A percentile compares a stretch with the other conserved stretches of the same genome.
phyloP scores from a whole-genome alignment of 768 basidiomycete genomes.

The Cantharellus cinnabarinus region DNA sequence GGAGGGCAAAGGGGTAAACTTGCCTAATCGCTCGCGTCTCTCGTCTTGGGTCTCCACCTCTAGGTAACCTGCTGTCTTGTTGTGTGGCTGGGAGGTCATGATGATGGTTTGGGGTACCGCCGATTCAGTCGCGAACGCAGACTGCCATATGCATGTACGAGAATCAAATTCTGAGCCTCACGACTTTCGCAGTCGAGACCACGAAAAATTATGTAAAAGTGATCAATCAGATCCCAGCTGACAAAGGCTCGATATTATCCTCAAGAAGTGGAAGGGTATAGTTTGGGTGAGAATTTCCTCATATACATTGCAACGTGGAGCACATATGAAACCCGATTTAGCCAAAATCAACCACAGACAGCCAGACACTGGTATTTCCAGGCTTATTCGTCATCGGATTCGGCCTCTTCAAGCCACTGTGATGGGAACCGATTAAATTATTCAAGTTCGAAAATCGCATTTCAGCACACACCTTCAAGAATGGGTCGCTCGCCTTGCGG shows the following conservation, averaged over 20 bases:
- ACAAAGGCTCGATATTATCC: background rate
- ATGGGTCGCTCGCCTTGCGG: slow-evolving; percentile 84
- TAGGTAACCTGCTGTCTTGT: background rate
- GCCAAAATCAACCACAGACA: background rate
- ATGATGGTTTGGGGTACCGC: background rate
- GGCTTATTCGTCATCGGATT: slow-evolving; percentile 43
- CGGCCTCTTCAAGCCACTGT: slow-evolving; percentile 78
- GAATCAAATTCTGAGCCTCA: background rate
- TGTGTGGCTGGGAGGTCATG: background rate
- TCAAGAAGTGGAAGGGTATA: background rate
- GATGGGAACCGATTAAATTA: background rate
- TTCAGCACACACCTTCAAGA: slow-evolving; percentile 49
- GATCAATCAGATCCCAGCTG: background rate
- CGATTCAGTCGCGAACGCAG: background rate
- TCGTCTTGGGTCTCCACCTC: background rate
- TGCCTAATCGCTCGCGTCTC: background rate
- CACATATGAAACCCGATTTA: background rate
- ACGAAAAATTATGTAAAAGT: background rate
- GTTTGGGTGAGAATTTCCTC: background rate
- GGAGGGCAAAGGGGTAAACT: background rate
- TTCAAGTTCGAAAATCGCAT: background rate
- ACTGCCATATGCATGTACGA: no score
- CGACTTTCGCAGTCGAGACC: background rate
- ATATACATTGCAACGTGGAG: background rate
- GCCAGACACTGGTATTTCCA: background rate